Conservation (phyloP, 441 rosid species). For the Viola pubescens region DNA sequence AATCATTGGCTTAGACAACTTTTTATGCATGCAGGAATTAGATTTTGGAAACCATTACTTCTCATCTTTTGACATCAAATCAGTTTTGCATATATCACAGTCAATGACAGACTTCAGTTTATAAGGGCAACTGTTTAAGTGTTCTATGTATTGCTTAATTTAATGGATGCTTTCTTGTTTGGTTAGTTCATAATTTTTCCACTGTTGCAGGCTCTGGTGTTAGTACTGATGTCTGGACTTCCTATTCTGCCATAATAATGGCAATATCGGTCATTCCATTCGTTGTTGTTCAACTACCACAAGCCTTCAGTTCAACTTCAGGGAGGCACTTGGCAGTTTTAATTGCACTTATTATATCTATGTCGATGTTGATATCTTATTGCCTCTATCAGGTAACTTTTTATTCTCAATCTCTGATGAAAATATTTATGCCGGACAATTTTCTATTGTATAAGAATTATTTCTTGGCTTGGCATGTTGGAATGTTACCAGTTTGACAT, state of each 20-base stretch:
- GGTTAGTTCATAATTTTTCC: background rate
- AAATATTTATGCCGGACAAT: too few relatives aligned
- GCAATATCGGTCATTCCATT: slow-evolving; percentile 77
- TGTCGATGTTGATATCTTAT: slow-evolving; percentile 61
- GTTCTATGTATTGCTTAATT: background rate
- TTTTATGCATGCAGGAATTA: too few relatives aligned
- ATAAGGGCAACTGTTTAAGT: background rate
- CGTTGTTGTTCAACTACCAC: slow-evolving; percentile 75
- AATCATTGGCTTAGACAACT: too few relatives aligned
- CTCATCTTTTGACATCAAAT: too few relatives aligned
- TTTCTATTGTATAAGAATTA: too few relatives aligned
- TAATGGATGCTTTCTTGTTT: background rate
- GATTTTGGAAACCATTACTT: too few relatives aligned
- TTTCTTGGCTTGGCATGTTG: too few relatives aligned
- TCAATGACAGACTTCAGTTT: too few relatives aligned
- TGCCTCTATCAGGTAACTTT: slow-evolving; percentile 75
- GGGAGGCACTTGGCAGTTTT: slow-evolving; percentile 69
- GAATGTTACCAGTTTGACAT: too few relatives aligned
- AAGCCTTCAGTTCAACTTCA: slow-evolving; percentile 55
- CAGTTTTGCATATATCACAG: too few relatives aligned
- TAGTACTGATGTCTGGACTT: slow-evolving; percentile 85
- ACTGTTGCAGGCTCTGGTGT: slow-evolving; percentile 65
- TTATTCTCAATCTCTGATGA: background rate
- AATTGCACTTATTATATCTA: slow-evolving; percentile 54
- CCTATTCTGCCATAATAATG: slow-evolving; percentile 87